These are phyloP conservation scores for Vanilla planifolia DNA, from an alignment of 106 monocot species.

Conservation along the genomic window DNA sequence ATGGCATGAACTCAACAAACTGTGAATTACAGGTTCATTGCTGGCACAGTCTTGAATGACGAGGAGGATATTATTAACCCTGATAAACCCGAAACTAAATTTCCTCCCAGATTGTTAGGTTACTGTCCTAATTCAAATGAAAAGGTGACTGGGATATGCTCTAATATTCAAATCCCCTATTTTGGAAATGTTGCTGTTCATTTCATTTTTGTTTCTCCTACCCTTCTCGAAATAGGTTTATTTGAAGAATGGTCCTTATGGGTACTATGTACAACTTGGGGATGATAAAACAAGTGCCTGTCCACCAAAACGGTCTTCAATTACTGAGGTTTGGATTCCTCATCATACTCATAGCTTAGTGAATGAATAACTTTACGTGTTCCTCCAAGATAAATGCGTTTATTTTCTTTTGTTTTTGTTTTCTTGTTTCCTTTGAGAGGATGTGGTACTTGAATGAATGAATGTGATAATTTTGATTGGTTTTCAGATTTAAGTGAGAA, in stretches of 20 bases:
- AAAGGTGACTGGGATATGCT: constrained; percentile 41
- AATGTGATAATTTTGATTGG: too few relatives aligned
- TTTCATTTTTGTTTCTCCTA: constrained; percentile 5
- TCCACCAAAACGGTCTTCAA: constrained; percentile 73
- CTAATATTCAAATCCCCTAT: not conserved
- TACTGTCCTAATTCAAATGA: constrained; percentile 41
- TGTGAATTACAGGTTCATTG: constrained; percentile 48
- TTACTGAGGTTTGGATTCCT: constrained; percentile 46
- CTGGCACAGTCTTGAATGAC: constrained; percentile 39
- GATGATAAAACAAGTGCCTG: constrained; percentile 70
- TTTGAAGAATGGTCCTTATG: constrained; percentile 92
- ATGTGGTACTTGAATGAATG: too few relatives aligned
- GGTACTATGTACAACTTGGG: constrained; percentile 86
- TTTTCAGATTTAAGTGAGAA: too few relatives aligned
- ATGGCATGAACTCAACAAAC: not conserved
- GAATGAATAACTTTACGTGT: not conserved
- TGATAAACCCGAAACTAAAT: constrained; percentile 44
- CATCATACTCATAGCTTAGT: not conserved
- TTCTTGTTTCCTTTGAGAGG: too few relatives aligned
- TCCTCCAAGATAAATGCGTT: not conserved
- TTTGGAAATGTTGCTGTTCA: not conserved
- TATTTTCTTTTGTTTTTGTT: not conserved
- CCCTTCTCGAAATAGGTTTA: constrained; percentile 38
- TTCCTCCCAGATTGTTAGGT: constrained; percentile 74
- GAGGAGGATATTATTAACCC: constrained; percentile 37